Conservation (phyloP, 495 filamentous ascomycete species). For the Aspergillus heteromorphus region DNA sequence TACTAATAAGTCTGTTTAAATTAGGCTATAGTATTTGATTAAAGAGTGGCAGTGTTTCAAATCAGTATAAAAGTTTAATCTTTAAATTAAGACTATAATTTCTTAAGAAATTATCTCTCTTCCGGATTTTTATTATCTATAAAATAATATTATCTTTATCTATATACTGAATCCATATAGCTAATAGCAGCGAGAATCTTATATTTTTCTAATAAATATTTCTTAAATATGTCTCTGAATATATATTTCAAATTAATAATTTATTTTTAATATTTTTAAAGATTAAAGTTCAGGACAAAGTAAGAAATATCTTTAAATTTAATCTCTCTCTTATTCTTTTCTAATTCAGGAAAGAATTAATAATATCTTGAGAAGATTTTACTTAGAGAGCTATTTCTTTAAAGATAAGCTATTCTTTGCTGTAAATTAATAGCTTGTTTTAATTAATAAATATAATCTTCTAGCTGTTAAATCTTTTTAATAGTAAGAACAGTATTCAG, state of each 20-base stretch:
- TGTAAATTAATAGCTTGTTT: background rate
- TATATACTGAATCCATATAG: background rate
- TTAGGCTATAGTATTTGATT: background rate
- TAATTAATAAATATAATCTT: background rate
- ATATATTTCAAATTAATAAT: background rate
- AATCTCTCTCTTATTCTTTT: background rate
- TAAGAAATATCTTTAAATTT: background rate
- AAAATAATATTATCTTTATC: background rate
- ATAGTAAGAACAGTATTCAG: background rate
- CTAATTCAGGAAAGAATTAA: no score
- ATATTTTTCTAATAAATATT: background rate
- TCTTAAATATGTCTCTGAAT: background rate
- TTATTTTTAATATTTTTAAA: background rate
- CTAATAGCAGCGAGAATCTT: background rate
- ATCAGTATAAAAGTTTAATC: background rate
- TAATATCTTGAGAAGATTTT: no score
- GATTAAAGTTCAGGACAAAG: background rate
- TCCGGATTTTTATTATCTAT: background rate
- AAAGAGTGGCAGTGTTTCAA: background rate
- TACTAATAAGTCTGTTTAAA: background rate
- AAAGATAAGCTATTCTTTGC: background rate
- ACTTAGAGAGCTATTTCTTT: background rate
- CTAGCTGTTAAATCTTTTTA: background rate
- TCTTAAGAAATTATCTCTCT: background rate
- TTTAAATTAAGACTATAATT: background rate